These are phyloP conservation scores for Gossypium mustelinum DNA, from an alignment of 345 rosid species.

Conservation along the genomic window DNA sequence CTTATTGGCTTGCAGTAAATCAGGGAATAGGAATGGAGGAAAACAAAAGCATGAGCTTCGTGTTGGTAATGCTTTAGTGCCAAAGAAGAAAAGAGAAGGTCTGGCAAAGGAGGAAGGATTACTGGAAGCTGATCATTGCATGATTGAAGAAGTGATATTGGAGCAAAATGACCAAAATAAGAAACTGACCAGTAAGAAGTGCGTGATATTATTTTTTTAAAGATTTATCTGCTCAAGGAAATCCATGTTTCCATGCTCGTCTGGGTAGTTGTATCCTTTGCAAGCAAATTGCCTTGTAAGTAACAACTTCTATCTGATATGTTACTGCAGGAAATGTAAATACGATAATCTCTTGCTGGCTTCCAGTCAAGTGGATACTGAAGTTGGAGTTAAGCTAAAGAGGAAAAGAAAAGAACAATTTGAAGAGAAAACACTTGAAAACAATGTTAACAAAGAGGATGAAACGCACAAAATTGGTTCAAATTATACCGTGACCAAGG, in stretches of 20 bases:
- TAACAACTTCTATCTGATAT: not conserved
- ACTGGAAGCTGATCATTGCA: not conserved
- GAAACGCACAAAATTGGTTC: not conserved
- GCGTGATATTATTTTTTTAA: not conserved
- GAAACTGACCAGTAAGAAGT: not conserved
- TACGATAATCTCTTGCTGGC: not conserved
- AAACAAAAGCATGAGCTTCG: not conserved
- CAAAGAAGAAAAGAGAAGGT: not conserved
- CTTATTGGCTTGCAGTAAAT: not conserved
- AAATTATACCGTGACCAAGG: not conserved
- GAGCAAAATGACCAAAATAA: not conserved
- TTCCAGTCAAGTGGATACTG: not conserved
- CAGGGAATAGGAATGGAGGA: not conserved
- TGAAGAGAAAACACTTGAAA: not conserved
- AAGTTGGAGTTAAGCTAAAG: conserved; percentile 1
- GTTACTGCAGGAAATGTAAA: not conserved
- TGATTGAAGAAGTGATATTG: not conserved
- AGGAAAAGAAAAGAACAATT: conserved; percentile 2
- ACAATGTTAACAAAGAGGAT: not conserved
- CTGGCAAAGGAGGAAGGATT: not conserved
- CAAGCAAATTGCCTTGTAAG: not conserved
- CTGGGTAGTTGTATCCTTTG: too few species aligned
- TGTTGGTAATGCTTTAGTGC: not conserved
- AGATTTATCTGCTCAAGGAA: not conserved
- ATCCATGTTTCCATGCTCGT: not conserved